Conservation (phyloP, 2,329 filamentous ascomycete genomes). For the Colletotrichum sp. region DNA sequence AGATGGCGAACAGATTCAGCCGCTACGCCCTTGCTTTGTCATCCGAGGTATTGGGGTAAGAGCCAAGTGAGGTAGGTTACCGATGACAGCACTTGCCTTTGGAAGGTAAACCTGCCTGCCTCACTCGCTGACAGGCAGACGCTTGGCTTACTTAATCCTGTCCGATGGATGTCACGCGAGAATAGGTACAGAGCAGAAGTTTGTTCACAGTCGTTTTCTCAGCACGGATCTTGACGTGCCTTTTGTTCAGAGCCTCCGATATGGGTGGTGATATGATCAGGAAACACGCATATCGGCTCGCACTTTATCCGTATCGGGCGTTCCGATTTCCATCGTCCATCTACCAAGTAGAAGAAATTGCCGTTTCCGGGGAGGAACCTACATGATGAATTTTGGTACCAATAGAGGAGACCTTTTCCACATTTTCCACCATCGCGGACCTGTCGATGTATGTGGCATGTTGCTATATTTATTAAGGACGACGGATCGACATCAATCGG, state of each 20-base stretch:
- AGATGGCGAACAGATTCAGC: neutral
- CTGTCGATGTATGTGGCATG: neutral
- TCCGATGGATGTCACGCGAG: neutral
- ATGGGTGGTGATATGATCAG: neutral
- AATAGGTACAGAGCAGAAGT: neutral
- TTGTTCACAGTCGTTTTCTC: neutral
- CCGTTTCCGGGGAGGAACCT: neutral
- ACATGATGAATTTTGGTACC: neutral
- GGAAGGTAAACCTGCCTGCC: neutral
- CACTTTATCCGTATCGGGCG: neutral
- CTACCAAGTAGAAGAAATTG: neutral
- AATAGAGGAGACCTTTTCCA: neutral
- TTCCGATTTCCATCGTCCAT: neutral
- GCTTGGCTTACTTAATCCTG: neutral
- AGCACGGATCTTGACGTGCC: neutral
- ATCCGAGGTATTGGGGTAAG: neutral
- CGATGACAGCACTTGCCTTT: neutral
- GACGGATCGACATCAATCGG: neutral
- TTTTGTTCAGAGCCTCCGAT: neutral
- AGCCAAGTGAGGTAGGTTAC: neutral
- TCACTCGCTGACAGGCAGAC: neutral
- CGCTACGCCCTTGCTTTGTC: slow-evolving; percentile 14
- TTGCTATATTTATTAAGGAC: slow-evolving; percentile 11
- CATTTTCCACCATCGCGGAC: neutral
- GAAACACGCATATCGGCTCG: neutral